A percentile compares a stretch with the other conserved stretches of the same genome.
phyloP scores from a whole-genome alignment of 129 eudicot species.

The Flaveria linearis region DNA sequence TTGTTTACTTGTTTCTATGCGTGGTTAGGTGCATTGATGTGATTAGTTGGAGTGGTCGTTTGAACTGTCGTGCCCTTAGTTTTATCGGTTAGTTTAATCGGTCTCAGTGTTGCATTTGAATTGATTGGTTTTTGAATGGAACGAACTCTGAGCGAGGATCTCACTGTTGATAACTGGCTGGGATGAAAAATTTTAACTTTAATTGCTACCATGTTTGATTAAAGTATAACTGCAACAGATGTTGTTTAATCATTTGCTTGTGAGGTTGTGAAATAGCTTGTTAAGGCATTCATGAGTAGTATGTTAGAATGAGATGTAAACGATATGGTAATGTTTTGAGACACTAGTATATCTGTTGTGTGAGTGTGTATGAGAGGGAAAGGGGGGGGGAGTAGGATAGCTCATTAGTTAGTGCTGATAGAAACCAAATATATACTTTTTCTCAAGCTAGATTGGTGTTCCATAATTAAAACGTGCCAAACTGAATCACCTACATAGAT shows the following conservation, averaged over 20 bases:
- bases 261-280: background rate
- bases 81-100: slow-evolving; percentile 8
- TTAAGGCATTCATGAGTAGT: background rate
- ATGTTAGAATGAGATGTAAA: background rate
- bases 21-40: background rate
- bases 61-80: background rate
- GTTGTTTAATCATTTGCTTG: background rate
- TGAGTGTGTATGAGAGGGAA: too few relatives aligned
- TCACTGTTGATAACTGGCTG: slow-evolving; percentile 9
- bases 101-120: slow-evolving; percentile 4
- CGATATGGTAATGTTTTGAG: background rate
- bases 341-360: background rate
- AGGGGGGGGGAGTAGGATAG: too few relatives aligned
- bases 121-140: slow-evolving; percentile 6
- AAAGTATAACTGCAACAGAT: background rate
- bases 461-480: background rate
- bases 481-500: slow-evolving; percentile 16
- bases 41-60: background rate
- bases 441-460: background rate
- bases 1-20: background rate
- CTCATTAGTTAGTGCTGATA: background rate
- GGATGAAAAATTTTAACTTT: background rate
- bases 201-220: background rate
- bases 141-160: background rate
- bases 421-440: background rate